A percentile compares a stretch with the other conserved stretches of the same genome.
Conservation (phyloP, 2,329 filamentous ascomycete species). For the Aurifilum marmelostoma region DNA sequence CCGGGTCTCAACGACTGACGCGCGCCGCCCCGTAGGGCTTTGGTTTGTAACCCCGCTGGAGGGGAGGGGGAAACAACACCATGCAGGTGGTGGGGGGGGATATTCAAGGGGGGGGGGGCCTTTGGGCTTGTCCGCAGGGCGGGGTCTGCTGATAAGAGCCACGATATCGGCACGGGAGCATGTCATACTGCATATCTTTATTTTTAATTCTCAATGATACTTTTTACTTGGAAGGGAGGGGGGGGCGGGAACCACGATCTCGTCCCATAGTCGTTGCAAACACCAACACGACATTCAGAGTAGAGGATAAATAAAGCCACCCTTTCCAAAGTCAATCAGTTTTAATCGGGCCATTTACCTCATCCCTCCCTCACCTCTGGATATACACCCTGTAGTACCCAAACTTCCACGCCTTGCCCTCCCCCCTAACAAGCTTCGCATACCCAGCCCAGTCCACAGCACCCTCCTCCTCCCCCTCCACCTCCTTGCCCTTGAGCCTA, state of each 20-base stretch:
- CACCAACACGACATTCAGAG: too few relatives aligned
- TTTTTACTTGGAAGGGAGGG: too few relatives aligned
- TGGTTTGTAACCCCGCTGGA: constrained; percentile 7
- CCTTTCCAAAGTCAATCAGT: background rate
- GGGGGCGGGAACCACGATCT: too few relatives aligned
- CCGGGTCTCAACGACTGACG: background rate
- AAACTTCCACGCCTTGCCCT: constrained; percentile 36
- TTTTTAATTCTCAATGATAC: background rate
- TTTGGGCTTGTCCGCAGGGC: background rate
- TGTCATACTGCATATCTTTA: constrained; percentile 7
- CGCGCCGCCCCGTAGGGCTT: background rate
- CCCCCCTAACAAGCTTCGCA: constrained; percentile 32
- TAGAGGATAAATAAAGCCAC: background rate
- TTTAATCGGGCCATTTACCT: too few relatives aligned
- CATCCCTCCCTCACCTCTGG: constrained; percentile 29
- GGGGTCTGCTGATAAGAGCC: constrained; percentile 14
- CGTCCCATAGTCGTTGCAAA: background rate
- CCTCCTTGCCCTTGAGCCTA: constrained; percentile 31
- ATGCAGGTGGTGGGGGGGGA: constrained; percentile 10
- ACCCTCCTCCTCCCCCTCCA: constrained; percentile 31
- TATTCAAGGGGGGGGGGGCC: background rate
- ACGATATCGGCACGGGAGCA: constrained; percentile 17
- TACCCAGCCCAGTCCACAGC: constrained; percentile 39
- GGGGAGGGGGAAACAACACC: background rate
- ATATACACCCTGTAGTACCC: constrained; percentile 40